Evolutionary conservation across 352 stramenopile species (phyloP).

Genomic region (Pythium utonaiense): DNA sequence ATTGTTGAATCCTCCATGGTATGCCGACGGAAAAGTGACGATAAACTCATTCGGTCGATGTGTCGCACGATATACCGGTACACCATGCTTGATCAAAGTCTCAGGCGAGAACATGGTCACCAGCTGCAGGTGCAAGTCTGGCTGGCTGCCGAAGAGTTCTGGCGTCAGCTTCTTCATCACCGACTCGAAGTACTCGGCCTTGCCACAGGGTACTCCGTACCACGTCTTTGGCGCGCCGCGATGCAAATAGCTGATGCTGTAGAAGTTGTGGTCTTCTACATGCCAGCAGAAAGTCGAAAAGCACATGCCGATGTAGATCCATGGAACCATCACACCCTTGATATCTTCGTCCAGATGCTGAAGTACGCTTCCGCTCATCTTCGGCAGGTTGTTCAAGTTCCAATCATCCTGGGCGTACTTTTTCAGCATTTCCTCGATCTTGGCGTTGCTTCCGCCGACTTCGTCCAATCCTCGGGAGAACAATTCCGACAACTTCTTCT

Average conservation of each 20-base stretch:
- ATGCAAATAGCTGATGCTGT: slow-evolving; percentile 99
- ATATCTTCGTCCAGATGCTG: slow-evolving; percentile 96
- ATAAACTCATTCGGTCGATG: slow-evolving; percentile 98
- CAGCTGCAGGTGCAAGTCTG: slow-evolving; percentile 93
- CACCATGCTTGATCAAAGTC: slow-evolving; percentile 71
- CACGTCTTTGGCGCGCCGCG: slow-evolving; percentile 97
- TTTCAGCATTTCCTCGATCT: slow-evolving; percentile 50
- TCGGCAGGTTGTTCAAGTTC: slow-evolving; percentile 99
- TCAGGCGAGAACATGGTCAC: slow-evolving; percentile 85
- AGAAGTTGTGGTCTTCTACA: slow-evolving; percentile 99
- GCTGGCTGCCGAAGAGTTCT: slow-evolving; percentile 92
- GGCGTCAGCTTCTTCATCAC: slow-evolving; percentile 91
- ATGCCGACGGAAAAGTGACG: slow-evolving; percentile 97
- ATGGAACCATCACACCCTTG: slow-evolving; percentile 99
- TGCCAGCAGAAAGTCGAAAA: slow-evolving; percentile 99
- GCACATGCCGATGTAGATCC: slow-evolving; percentile 98
- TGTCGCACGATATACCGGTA: slow-evolving; percentile 93
- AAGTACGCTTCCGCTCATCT: slow-evolving; percentile 91
- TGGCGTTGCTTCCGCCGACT: slow-evolving; percentile 17
- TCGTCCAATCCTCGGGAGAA: slow-evolving; percentile 55
- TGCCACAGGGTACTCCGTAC: slow-evolving; percentile 94
- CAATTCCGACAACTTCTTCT: slow-evolving; percentile 37
- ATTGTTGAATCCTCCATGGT: slow-evolving; percentile 97
- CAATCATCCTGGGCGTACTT: slow-evolving; percentile 88
- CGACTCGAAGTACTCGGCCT: slow-evolving; percentile 89